Base-by-base conservation (phyloP, 305 asterid species). In the Striga hermonthica region DNA sequence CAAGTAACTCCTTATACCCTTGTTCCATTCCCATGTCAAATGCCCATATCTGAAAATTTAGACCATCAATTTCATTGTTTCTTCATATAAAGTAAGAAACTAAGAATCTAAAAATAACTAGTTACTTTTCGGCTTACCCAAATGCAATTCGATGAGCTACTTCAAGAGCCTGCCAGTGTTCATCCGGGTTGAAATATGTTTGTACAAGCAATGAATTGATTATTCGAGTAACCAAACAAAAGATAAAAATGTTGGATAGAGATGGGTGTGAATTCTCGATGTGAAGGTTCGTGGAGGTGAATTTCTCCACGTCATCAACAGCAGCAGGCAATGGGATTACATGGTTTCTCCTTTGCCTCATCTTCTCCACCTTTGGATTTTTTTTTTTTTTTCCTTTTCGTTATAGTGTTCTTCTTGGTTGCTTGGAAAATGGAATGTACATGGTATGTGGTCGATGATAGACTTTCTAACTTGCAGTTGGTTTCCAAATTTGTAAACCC, bases 1-100 rank as follows among this genome's bases (percentile, higher is more conserved):
- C 82, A 90, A 74, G 82, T 86, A 93, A 74, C 95, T 85, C 82
- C 98, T 80, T 60, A 91, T 78, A 41, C 98, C 95, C 81, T 73
- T 82, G 71, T 79, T 66, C 98, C 98, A 93, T 72, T 93, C 98
- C 98, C 97, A 93, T 2, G 98, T 90, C 83, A 93, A 82, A 88
- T 93, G 96, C 28, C 98, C 98, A 71, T 86, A 86, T 78, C 97
- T 90, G 66, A 53, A 11, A 67, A 9, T 62, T 41, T 47, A 5
- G 50, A 57, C 75, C 75, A 55, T 31, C 15, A 41, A 9, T 36
- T n/a, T 11, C 14, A 57, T 57, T 35, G 9, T 31, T 56, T 9
- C 7, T 35, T 36, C 4, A 1, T 12, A 10, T 36, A 64, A 35
- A 60, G 14, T 12, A n/a, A 44, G 36, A 8, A 14, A 61, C 35